Conservation (phyloP, 2,329 filamentous ascomycete species). For the Fusarium goolgardi region DNA sequence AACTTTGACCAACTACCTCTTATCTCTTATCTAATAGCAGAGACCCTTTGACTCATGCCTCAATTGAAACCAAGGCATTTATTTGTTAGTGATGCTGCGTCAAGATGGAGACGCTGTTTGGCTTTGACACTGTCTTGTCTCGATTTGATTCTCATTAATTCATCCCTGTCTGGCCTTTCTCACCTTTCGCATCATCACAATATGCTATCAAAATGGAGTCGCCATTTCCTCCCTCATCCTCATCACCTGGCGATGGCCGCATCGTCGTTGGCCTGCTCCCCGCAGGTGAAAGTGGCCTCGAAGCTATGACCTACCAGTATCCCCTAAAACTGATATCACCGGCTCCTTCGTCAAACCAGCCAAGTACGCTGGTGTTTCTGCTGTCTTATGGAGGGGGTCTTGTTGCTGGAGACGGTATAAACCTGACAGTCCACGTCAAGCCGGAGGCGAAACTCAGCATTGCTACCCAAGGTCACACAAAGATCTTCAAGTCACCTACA, state of each 20-base stretch:
- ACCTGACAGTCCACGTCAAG: conserved; percentile 75
- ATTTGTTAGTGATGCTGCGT: conserved; percentile 28
- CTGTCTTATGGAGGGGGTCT: conserved; percentile 95
- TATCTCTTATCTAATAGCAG: conserved; percentile 35
- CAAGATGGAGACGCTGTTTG: conserved; percentile 29
- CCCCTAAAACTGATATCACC: conserved; percentile 94
- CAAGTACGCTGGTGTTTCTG: conserved; percentile 84
- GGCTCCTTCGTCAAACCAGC: conserved; percentile 70
- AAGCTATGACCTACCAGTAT: conserved; percentile 87
- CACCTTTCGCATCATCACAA: conserved; percentile 23
- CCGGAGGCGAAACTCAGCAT: conserved; percentile 73
- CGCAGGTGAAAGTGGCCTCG: conserved; percentile 75
- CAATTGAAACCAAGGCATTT: conserved; percentile 24
- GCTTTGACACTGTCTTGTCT: conserved; percentile 12
- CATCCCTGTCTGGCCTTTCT: background rate
- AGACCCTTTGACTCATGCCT: conserved; percentile 18
- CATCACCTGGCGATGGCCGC: conserved; percentile 79
- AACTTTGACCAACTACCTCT: conserved; percentile 21
- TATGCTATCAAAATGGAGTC: conserved; percentile 61
- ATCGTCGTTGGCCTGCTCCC: conserved; percentile 81
- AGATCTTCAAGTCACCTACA: conserved; percentile 86
- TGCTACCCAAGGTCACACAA: conserved; percentile 85
- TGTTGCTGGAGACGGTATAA: conserved; percentile 85
- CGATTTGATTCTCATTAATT: background rate
- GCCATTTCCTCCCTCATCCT: conserved; percentile 81